Base-by-base conservation (phyloP, 805 yeast species). In the Candida succiphila region DNA sequence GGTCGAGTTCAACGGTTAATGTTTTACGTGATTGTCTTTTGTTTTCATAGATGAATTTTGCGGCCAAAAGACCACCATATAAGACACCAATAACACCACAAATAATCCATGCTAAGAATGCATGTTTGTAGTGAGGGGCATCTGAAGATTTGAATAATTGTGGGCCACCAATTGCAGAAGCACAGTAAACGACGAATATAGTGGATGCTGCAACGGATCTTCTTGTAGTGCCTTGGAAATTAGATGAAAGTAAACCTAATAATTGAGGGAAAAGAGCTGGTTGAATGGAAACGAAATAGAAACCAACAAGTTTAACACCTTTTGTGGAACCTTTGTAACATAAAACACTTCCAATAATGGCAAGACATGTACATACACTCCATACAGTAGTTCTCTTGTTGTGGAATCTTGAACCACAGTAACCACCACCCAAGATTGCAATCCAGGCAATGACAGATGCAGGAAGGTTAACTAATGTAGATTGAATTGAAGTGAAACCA, bases 201-300 rank as follows among this genome's bases (percentile, higher is more conserved):
- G 65, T 44, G 8, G 69, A 74, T 41, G 67, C 67, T 29, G 78
- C 50, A 23, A 67, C 63, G 15, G 73, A 51, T 40, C 74, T 63
- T 44, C 75, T 75, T 3, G 78, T 72, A 29, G 72, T 68, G 4
- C 82, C 82, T 1, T 82, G 75, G 8, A 79, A 72, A 44, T 75
- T 76, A 29, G 78, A 40, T 8, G 28, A 9, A 30, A 78, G 40
- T 28, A 38, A 30, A 16, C 35, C 37, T 2, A 37, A 35, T 16
- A 41, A 33, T 42, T 46, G 45, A 4, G 44, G 27, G 31, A 46
- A 22, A 23, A 42, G 43, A 29, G 41, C 39, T 13, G 49, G 42
- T 13, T 37, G 31, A 12, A 26, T 14, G n/a, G 28, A 17, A 7
- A 40, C 26, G 38, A 40, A 40, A 17, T 34, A 37, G 14, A 37